Conservation (phyloP, 805 yeast species). For the Suhomyces vadensis region DNA sequence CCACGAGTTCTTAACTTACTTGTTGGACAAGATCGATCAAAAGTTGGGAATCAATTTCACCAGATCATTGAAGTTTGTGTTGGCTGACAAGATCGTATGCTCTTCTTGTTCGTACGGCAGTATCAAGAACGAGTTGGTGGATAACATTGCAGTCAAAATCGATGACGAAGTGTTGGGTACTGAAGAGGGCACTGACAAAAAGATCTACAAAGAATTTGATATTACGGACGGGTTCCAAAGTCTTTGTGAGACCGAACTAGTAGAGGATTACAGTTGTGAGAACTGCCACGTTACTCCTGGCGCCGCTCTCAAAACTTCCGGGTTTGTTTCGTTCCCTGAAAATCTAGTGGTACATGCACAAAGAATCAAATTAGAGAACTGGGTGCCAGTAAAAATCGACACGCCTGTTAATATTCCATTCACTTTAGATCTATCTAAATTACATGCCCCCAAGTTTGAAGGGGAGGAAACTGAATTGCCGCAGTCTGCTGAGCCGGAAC, state of each 20-base stretch:
- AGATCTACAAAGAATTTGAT: conserved; percentile 48
- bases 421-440: conserved; percentile 42
- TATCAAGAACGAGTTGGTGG: conserved; percentile 55
- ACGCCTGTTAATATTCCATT: conserved; percentile 63
- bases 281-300: conserved; percentile 41
- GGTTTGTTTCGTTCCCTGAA: conserved; percentile 68
- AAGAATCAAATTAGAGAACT: conserved; percentile 78
- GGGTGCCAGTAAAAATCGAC: conserved; percentile 85
- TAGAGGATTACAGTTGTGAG: conserved; percentile 65
- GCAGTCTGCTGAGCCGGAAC: conserved; percentile 18
- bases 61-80: conserved; percentile 60
- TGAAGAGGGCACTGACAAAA: conserved; percentile 47
- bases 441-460: conserved; percentile 31
- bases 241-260: conserved; percentile 48
- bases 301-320: conserved; percentile 42
- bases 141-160: conserved; percentile 64
- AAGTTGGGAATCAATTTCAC: conserved; percentile 48
- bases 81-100: conserved; percentile 65
- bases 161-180: conserved; percentile 37
- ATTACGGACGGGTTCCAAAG: conserved; percentile 50
- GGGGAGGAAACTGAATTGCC: conserved; percentile 27
- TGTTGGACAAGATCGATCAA: conserved; percentile 62
- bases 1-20: conserved; percentile 76
- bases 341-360: conserved; percentile 70
- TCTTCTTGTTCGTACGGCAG: conserved; percentile 60